Percentiles rank a stretch among this genome's conserved stretches.
phyloP scores from a whole-genome alignment of 2,329 filamentous ascomycete genomes.

The Coniochaeta ligniaria region DNA sequence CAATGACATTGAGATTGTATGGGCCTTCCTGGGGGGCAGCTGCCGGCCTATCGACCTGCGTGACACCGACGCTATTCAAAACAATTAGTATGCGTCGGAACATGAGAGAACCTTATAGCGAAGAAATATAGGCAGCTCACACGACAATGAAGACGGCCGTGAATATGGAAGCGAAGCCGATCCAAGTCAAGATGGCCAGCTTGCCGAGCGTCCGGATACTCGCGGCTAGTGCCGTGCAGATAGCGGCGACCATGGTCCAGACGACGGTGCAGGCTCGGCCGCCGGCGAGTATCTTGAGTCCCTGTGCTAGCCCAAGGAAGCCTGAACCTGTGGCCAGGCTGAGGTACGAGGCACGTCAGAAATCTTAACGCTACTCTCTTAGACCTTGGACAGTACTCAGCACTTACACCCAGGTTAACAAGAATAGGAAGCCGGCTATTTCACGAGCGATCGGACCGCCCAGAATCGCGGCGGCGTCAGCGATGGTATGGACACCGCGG shows the following conservation, averaged over 20 bases:
- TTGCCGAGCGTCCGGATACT: conserved; percentile 10
- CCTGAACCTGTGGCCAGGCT: conserved; percentile 15
- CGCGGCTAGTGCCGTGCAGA: conserved; percentile 12
- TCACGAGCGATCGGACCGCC: conserved; percentile 15
- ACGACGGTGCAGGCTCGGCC: conserved; percentile 13
- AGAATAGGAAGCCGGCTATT: conserved; percentile 13
- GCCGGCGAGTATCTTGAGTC: conserved; percentile 13
- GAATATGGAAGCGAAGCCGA: conserved; percentile 2
- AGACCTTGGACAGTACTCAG: background rate
- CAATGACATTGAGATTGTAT: conserved; percentile 13
- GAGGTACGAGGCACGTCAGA: background rate
- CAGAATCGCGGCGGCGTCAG: conserved; percentile 15
- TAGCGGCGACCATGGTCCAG: conserved; percentile 15
- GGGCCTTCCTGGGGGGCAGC: conserved; percentile 14
- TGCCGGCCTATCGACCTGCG: conserved; percentile 11
- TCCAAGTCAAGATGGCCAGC: conserved; percentile 7
- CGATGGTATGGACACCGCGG: conserved; percentile 17
- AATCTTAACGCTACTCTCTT: background rate
- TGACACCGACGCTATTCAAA: conserved; percentile 15
- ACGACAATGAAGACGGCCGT: conserved; percentile 18
- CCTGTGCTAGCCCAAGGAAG: conserved; percentile 15
- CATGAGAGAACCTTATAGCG: background rate
- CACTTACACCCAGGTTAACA: conserved; percentile 16
- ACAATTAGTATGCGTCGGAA: background rate
- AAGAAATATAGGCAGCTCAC: conserved; percentile 9